Evolutionary conservation across 1,284 basidiomycete species (phyloP).

Genomic region (Ceratobasidium papillatum): DNA sequence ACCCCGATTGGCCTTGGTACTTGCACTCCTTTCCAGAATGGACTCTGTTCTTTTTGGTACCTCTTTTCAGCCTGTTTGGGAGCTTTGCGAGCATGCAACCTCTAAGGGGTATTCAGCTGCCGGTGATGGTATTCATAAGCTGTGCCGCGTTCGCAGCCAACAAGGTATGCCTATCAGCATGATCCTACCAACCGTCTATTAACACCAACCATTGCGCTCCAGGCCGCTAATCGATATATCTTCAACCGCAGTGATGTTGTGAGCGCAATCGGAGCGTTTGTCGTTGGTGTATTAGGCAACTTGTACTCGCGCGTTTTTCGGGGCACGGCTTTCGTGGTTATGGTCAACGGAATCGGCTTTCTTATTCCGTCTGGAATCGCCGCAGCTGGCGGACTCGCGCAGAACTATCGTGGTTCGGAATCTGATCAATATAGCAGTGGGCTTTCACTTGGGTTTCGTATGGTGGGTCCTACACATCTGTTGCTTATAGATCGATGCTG

Average conservation of each 20-base stretch:
- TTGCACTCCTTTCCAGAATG: conserved; percentile 79
- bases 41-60: conserved; percentile 79
- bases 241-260: conserved; percentile 63
- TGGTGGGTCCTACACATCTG: conserved; percentile 11
- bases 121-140: conserved; percentile 81
- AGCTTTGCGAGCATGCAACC: conserved; percentile 83
- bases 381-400: conserved; percentile 82
- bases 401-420: conserved; percentile 70
- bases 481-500: neutral
- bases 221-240: conserved; percentile 52
- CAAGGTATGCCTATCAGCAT: conserved; percentile 50
- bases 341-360: conserved; percentile 39
- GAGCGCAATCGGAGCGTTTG: conserved; percentile 82
- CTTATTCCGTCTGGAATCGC: conserved; percentile 77
- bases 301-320: conserved; percentile 84
- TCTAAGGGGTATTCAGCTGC: conserved; percentile 70
- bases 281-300: conserved; percentile 83
- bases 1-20: conserved; percentile 78
- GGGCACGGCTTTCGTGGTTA: conserved; percentile 58
- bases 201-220: neutral
- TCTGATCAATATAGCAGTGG: conserved; percentile 56
- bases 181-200: neutral
- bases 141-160: conserved; percentile 80
- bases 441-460: conserved; percentile 53
- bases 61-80: conserved; percentile 77